These are phyloP conservation scores for Pichia sp. DNA, from an alignment of 1,139 yeast species.

Conservation along the genomic window DNA sequence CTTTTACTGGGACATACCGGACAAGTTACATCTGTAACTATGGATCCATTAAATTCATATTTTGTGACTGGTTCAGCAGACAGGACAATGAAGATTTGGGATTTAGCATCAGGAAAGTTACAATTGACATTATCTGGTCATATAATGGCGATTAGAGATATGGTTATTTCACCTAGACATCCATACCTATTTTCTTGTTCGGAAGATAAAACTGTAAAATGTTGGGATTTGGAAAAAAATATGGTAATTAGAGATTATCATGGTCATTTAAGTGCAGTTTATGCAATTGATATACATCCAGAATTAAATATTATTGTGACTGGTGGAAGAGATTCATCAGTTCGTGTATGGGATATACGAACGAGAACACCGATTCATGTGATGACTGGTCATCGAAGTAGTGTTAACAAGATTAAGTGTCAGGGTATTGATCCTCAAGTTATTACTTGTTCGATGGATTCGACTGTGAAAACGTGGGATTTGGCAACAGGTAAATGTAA, in stretches of 20 bases:
- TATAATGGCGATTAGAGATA: conserved; percentile 77
- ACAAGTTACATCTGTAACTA: conserved; percentile 76
- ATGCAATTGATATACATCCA: conserved; percentile 79
- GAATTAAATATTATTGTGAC: conserved; percentile 79
- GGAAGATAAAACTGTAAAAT: conserved; percentile 89
- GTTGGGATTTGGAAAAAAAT: conserved; percentile 94
- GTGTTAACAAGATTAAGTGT: conserved; percentile 63
- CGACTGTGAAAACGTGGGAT: conserved; percentile 87
- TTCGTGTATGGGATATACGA: conserved; percentile 91
- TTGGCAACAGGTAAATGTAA: conserved; percentile 58
- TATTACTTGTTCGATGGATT: conserved; percentile 76
- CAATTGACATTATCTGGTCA: conserved; percentile 84
- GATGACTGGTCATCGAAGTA: conserved; percentile 73
- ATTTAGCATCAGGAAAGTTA: conserved; percentile 64
- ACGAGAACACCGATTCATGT: conserved; percentile 71
- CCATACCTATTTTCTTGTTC: conserved; percentile 91
- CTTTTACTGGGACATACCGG: conserved; percentile 89
- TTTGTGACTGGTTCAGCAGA: conserved; percentile 91
- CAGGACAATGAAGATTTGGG: conserved; percentile 88
- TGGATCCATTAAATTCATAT: conserved; percentile 87
- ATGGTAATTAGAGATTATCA: conserved; percentile 80
- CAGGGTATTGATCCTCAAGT: conserved; percentile 80
- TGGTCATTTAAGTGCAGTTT: conserved; percentile 91
- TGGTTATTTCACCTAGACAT: conserved; percentile 64
- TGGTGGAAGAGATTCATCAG: conserved; percentile 85